Evolutionary conservation across 495 filamentous ascomycete genomes (phyloP).

Genomic region (Beverwykella pulmonaria): DNA sequence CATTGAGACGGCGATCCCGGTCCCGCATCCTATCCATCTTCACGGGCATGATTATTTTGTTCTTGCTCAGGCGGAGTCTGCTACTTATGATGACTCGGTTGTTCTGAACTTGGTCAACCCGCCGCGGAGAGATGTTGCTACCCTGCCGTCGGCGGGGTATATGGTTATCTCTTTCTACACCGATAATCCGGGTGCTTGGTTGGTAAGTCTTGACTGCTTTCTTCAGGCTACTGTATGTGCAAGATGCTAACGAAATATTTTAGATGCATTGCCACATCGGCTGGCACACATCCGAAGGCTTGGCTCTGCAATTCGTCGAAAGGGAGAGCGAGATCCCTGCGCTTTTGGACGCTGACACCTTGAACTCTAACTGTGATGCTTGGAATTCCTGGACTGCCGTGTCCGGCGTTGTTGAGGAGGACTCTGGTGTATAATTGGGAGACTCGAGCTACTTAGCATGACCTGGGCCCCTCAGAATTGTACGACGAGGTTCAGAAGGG

Average conservation of each 20-base stretch:
- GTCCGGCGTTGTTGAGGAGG: slow-evolving; percentile 18
- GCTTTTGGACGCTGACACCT: slow-evolving; percentile 6
- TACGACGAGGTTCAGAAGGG: no score
- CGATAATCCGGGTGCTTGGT: slow-evolving; percentile 46
- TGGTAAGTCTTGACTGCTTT: slow-evolving; percentile 1
- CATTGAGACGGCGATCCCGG: slow-evolving; percentile 31
- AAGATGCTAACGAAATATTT: background rate
- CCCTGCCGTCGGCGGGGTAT: slow-evolving; percentile 40
- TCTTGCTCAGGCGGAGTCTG: slow-evolving; percentile 35
- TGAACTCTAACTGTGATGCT: slow-evolving; percentile 15
- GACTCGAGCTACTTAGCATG: no score
- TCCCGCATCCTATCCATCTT: slow-evolving; percentile 47
- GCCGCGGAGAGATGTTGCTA: slow-evolving; percentile 43
- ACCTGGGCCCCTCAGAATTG: no score
- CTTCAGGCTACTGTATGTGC: background rate
- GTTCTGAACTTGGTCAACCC: slow-evolving; percentile 40
- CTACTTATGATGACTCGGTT: slow-evolving; percentile 16
- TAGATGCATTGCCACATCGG: slow-evolving; percentile 44
- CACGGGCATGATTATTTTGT: slow-evolving; percentile 49
- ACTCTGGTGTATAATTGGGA: slow-evolving; percentile 31
- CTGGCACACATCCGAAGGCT: slow-evolving; percentile 37
- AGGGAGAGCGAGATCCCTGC: slow-evolving; percentile 23
- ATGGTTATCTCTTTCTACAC: slow-evolving; percentile 43
- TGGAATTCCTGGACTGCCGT: slow-evolving; percentile 23
- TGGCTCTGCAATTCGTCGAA: slow-evolving; percentile 32